Evolutionary conservation across 2,329 filamentous ascomycete genomes (phyloP).

Genomic region (Xylogone sp.): DNA sequence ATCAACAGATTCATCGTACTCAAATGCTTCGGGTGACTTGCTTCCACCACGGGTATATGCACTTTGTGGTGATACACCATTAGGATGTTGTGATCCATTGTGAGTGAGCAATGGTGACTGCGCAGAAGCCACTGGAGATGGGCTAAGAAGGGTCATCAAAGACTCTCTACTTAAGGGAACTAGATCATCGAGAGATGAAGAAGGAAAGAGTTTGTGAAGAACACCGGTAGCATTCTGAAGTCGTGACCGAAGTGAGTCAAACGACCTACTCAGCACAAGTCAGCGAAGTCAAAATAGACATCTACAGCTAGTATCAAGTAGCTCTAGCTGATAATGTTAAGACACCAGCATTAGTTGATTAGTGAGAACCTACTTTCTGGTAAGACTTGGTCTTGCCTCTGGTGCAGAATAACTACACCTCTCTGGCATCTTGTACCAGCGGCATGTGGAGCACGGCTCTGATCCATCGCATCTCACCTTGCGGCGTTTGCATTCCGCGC

Average conservation of each 20-base stretch:
- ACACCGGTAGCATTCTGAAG: background rate
- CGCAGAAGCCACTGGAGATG: background rate
- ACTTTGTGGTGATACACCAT: background rate
- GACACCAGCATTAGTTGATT: no score
- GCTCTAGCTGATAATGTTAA: background rate
- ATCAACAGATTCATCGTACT: background rate
- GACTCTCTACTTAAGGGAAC: background rate
- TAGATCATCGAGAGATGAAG: background rate
- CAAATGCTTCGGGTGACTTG: background rate
- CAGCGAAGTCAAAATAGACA: background rate
- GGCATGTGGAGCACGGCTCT: slow-evolving; percentile 3
- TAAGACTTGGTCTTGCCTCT: background rate
- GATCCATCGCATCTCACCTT: slow-evolving; percentile 5
- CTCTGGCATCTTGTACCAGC: slow-evolving; percentile 3
- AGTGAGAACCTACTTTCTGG: background rate
- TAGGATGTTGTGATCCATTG: background rate
- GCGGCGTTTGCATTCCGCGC: slow-evolving; percentile 4
- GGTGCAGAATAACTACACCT: slow-evolving; percentile 3
- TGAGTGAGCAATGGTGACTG: background rate
- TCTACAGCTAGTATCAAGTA: background rate
- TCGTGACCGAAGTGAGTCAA: background rate
- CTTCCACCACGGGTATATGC: background rate
- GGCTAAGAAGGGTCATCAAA: background rate
- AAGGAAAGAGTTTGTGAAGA: background rate
- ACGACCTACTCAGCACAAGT: background rate